These are phyloP conservation scores for Phylloporus rhodoxanthus DNA, from an alignment of 768 basidiomycete genomes.

Conservation along the genomic window DNA sequence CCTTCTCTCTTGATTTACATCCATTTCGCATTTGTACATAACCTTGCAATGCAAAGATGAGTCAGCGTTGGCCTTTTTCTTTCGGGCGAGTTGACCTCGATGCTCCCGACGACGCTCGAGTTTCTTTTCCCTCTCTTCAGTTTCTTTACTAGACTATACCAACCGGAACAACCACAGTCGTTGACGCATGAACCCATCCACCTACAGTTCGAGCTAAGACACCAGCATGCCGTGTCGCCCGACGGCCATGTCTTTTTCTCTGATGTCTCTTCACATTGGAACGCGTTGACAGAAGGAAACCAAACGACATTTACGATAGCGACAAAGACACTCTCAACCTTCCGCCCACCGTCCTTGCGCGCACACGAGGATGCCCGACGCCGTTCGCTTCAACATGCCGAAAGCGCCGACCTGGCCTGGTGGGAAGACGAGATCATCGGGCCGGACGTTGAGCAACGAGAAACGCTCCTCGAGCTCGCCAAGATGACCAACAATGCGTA, in stretches of 20 bases:
- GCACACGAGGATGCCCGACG: slow-evolving; percentile 39
- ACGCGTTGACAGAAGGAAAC: slow-evolving; percentile 7
- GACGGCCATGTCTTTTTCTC: slow-evolving; percentile 50
- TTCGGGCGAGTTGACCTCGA: slow-evolving; percentile 7
- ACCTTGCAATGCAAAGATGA: slow-evolving; percentile 7
- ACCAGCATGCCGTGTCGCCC: slow-evolving; percentile 50
- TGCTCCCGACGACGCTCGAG: slow-evolving; percentile 42
- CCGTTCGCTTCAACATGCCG: slow-evolving; percentile 41
- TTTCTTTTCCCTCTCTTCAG: slow-evolving; percentile 40
- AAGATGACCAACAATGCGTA: slow-evolving; percentile 98
- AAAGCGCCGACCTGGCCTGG: slow-evolving; percentile 55
- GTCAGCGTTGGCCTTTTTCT: slow-evolving; percentile 8
- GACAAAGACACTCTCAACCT: slow-evolving; percentile 35
- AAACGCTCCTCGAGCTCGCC: slow-evolving; percentile 74
- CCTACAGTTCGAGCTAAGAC: slow-evolving; percentile 53
- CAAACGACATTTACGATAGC: slow-evolving; percentile 33
- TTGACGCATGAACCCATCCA: slow-evolving; percentile 1
- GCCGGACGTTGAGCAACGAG: slow-evolving; percentile 73
- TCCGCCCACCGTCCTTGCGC: slow-evolving; percentile 44
- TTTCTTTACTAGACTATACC: slow-evolving; percentile 14
- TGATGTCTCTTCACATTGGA: slow-evolving; percentile 32
- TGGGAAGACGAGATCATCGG: slow-evolving; percentile 64
- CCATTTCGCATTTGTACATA: neutral
- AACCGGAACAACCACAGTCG: neutral
- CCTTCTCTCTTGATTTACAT: slow-evolving; percentile 3